phyloP scores from a whole-genome alignment of 148 eudicot species.

The Talinum fruticosum region DNA sequence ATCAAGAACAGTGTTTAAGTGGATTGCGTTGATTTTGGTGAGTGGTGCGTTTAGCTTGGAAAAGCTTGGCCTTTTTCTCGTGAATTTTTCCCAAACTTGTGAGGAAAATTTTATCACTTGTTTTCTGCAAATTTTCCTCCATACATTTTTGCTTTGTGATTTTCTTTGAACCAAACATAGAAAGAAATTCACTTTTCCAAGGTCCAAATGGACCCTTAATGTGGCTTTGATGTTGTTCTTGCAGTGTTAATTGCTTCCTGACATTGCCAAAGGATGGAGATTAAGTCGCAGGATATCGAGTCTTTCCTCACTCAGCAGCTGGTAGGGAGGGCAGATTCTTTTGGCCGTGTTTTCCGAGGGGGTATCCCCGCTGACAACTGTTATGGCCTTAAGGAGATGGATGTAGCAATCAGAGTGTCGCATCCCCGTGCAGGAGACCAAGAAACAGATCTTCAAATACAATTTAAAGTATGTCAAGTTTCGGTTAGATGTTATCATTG shows the following conservation, averaged over 20 bases:
- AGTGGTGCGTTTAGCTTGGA: too few species aligned
- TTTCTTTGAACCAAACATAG: too few species aligned
- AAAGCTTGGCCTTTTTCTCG: too few species aligned
- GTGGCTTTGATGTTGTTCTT: background rate
- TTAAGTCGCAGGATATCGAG: conserved; percentile 24
- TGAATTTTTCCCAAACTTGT: too few species aligned
- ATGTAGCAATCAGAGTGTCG: conserved; percentile 33
- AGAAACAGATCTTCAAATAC: conserved; percentile 15
- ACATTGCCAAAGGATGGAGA: conserved; percentile 19
- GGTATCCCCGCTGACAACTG: conserved; percentile 19
- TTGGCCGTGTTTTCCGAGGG: conserved; percentile 28
- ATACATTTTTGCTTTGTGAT: too few species aligned
- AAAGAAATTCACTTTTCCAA: too few species aligned
- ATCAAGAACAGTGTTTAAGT: too few species aligned
- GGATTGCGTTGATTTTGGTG: too few species aligned
- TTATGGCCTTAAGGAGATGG: conserved; percentile 30
- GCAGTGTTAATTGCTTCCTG: too few species aligned
- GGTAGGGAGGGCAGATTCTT: conserved; percentile 24
- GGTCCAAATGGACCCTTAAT: too few species aligned
- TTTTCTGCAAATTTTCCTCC: too few species aligned
- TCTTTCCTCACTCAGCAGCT: conserved; percentile 20
- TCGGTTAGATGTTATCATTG: background rate
- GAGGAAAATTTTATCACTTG: too few species aligned
- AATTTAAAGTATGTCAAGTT: conserved; percentile 21
- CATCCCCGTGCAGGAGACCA: conserved; percentile 10